Conservation (phyloP, 2,329 filamentous ascomycete genomes). For the Aspergillus sp. region DNA sequence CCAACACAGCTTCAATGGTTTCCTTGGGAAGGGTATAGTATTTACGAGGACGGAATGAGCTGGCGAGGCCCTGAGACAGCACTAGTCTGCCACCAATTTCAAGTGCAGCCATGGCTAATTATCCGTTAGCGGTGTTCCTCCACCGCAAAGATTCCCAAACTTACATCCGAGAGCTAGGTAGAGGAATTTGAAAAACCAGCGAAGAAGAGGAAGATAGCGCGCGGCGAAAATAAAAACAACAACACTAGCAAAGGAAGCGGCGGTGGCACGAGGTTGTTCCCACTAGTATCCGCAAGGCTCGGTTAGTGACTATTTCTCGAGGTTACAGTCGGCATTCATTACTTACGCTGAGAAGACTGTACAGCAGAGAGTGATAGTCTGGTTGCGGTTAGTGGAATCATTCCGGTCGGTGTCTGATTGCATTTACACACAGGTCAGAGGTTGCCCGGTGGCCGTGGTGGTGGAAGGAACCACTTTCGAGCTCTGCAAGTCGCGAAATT, state of each 20-base stretch:
- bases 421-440: slow-evolving; percentile 56
- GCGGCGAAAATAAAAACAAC: slow-evolving; percentile 62
- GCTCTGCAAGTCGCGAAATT: slow-evolving; percentile 59
- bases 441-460: slow-evolving; percentile 60
- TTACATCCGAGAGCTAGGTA: slow-evolving; percentile 60
- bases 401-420: not conserved
- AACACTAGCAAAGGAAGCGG: slow-evolving; percentile 57
- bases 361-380: slow-evolving; percentile 68
- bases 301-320: not conserved
- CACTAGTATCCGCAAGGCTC: slow-evolving; percentile 45
- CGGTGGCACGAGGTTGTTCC: slow-evolving; percentile 66
- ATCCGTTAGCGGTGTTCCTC: slow-evolving; percentile 22
- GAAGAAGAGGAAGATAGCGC: slow-evolving; percentile 62
- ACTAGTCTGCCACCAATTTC: slow-evolving; percentile 58
- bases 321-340: not conserved
- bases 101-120: slow-evolving; percentile 54
- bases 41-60: slow-evolving; percentile 61
- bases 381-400: slow-evolving; percentile 17
- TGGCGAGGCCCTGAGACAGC: slow-evolving; percentile 59
- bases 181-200: slow-evolving; percentile 61
- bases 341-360: slow-evolving; percentile 62
- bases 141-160: slow-evolving; percentile 22
- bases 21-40: slow-evolving; percentile 68
- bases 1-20: slow-evolving; percentile 60
- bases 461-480: slow-evolving; percentile 54